Percentiles rank a stretch among this genome's conserved stretches.
Conservation (phyloP, 345 rosid species). For the Populus ilicifolia region DNA sequence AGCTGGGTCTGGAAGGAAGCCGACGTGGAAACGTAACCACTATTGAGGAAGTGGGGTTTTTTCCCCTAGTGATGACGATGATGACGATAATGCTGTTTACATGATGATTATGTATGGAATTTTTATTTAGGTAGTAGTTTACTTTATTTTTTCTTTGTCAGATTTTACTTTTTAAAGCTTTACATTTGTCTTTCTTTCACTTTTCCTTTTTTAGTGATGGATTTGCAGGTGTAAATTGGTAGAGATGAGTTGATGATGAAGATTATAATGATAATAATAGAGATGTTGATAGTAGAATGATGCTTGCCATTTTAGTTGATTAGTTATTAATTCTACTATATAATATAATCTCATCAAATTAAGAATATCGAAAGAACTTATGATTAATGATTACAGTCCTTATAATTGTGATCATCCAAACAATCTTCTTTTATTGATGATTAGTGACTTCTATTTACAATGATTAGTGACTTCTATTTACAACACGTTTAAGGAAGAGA, state of each 20-base stretch:
- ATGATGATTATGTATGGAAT: background rate
- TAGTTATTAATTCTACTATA: no score
- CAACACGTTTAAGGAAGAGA: no score
- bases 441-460: no score
- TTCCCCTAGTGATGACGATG: constrained; percentile 14
- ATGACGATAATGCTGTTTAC: constrained; percentile 15
- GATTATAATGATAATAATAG: background rate
- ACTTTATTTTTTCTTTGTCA: background rate
- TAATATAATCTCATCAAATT: background rate
- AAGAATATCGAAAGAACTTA: no score
- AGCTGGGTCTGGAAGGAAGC: constrained; percentile 41
- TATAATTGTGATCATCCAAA: no score
- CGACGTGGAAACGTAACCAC: constrained; percentile 36
- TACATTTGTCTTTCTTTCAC: background rate
- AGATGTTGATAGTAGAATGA: background rate
- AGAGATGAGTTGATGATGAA: background rate
- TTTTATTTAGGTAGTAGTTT: background rate
- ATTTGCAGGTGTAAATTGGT: constrained; percentile 19
- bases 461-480: no score
- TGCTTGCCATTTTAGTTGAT: background rate
- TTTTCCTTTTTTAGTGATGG: background rate
- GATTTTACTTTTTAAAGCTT: no score
- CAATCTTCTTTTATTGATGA: no score
- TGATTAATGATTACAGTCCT: no score
- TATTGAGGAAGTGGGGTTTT: background rate